Evolutionary conservation across 768 basidiomycete genomes (phyloP).

Genomic region (Boletus sp.): DNA sequence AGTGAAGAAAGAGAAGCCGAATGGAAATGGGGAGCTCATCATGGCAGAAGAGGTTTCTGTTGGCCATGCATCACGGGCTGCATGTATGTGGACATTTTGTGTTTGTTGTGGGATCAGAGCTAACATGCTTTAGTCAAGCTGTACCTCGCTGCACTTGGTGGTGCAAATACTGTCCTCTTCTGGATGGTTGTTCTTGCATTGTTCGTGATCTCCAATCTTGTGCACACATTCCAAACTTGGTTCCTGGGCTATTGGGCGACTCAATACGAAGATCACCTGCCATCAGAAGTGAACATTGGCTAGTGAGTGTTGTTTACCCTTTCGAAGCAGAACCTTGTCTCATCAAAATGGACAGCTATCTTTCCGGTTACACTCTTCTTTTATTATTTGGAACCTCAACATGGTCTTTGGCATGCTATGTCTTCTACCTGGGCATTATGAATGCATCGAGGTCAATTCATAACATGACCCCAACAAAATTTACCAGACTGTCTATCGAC

Average conservation of each 20-base stretch:
- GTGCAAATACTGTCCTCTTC: not conserved
- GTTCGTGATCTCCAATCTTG: not conserved
- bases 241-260: constrained; percentile 4
- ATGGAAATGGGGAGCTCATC: not conserved
- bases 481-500: too few species aligned
- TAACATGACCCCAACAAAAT: too few species aligned
- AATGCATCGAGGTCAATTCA: not conserved
- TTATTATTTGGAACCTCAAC: not conserved
- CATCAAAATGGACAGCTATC: not conserved
- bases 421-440: not conserved
- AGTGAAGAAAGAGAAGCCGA: not conserved
- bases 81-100: not conserved
- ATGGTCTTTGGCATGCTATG: not conserved
- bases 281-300: not conserved
- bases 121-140: not conserved
- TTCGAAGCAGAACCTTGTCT: too few species aligned
- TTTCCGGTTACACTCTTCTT: not conserved
- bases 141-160: not conserved
- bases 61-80: not conserved
- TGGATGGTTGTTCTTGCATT: not conserved
- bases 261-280: not conserved
- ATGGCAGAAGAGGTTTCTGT: not conserved
- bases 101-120: not conserved
- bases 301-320: not conserved
- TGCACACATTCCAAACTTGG: not conserved